A percentile compares a stretch with the other conserved stretches of the same genome.
Evolutionary conservation across 441 rosid species (phyloP).

Genomic region (Syzygium malaccense): DNA sequence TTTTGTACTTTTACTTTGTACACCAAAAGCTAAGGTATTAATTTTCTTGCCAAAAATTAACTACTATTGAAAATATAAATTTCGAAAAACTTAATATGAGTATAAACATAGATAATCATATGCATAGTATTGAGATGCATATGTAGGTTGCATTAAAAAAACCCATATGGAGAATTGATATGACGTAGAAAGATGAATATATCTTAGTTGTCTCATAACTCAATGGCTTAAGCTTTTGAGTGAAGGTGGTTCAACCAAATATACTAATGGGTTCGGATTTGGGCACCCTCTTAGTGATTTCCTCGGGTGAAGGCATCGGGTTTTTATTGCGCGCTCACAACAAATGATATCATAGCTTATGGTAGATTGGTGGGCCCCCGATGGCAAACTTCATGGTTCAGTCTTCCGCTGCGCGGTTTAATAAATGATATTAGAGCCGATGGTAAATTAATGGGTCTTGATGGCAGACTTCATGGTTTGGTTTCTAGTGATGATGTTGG

Average conservation of each 20-base stretch:
- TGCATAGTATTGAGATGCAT: background rate
- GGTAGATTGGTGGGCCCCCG: too few species aligned
- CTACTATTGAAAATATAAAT: background rate
- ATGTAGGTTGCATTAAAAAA: fast-evolving
- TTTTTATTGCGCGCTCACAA: too few species aligned
- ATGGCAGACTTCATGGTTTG: too few species aligned
- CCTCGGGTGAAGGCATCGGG: background rate
- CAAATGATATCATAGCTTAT: too few species aligned
- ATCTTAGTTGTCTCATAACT: too few species aligned
- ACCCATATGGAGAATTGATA: fast-evolving
- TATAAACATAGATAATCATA: background rate
- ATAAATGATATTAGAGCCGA: too few species aligned
- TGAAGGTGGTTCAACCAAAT: fast-evolving
- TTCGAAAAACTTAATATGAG: background rate
- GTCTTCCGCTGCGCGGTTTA: too few species aligned
- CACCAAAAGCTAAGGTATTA: background rate
- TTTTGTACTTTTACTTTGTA: background rate
- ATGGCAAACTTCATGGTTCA: too few species aligned
- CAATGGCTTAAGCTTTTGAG: background rate
- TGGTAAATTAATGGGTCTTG: too few species aligned
- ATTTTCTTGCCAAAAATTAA: background rate
- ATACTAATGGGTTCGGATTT: background rate
- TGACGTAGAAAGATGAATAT: too few species aligned
- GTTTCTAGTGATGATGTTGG: too few species aligned
- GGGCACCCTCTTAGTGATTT: background rate